These are phyloP conservation scores for California macrophylla DNA, from an alignment of 441 rosid genomes.

Conservation along the genomic window DNA sequence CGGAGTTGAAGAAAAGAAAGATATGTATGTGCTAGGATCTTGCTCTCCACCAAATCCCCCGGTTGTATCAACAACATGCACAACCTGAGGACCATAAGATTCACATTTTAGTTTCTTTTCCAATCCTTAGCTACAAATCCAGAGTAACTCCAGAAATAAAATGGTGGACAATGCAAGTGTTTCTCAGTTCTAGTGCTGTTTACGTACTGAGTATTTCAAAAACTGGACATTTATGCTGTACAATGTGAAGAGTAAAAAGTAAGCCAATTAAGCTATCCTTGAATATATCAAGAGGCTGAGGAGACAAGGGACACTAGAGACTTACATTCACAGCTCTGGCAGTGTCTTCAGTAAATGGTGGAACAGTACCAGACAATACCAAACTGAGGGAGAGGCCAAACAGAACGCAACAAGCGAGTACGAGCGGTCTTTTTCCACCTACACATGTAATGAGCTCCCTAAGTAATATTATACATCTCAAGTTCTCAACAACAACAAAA, in stretches of 20 bases:
- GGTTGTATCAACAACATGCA: constrained; percentile 78
- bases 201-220: background rate
- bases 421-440: constrained; percentile 62
- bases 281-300: background rate
- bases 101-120: background rate
- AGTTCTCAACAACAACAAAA: too few species aligned
- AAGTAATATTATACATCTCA: background rate
- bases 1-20: constrained; percentile 74
- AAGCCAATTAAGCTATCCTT: background rate
- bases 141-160: background rate
- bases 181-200: background rate
- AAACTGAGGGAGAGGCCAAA: constrained; percentile 47
- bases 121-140: background rate
- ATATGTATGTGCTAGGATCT: constrained; percentile 46
- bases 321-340: constrained; percentile 87
- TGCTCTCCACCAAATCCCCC: constrained; percentile 32
- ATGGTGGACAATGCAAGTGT: background rate
- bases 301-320: constrained; percentile 14
- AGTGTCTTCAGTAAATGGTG: constrained; percentile 64
- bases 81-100: constrained; percentile 46
- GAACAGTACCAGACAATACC: constrained; percentile 51
- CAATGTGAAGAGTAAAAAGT: background rate
- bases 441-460: background rate
- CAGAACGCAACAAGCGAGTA: constrained; percentile 38
- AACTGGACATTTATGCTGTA: background rate